Evolutionary conservation across 192 early-diverging fungal species (phyloP).

Genomic region (Allomyces javanicus): DNA sequence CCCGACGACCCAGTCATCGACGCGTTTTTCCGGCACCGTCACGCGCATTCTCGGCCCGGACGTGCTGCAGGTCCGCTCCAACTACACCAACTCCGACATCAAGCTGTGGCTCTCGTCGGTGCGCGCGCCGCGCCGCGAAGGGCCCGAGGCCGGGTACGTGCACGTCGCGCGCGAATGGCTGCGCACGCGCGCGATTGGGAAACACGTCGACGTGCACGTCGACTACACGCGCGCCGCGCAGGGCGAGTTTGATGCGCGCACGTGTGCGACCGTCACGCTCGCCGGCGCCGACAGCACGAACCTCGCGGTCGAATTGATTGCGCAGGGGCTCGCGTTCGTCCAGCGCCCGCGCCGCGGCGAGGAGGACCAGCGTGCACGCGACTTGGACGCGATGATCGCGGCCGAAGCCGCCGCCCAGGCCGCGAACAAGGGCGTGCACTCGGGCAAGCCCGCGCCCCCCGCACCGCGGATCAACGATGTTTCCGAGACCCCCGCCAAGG

Average conservation of each 20-base stretch:
- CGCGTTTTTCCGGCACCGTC: not conserved
- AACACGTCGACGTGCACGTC: not conserved
- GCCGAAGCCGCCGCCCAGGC: not conserved
- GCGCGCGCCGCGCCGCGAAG: not conserved
- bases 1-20: too few species aligned
- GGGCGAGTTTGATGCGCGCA: not conserved
- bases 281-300: not conserved
- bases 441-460: not conserved
- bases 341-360: not conserved
- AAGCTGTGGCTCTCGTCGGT: not conserved
- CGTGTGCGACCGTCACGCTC: not conserved
- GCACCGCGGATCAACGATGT: not conserved
- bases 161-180: not conserved
- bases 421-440: not conserved
- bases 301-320: not conserved
- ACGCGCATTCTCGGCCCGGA: not conserved
- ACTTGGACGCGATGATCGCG: not conserved
- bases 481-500: not conserved
- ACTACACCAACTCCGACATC: not conserved
- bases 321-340: not conserved
- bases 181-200: not conserved
- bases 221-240: not conserved
- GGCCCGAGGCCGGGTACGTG: not conserved
- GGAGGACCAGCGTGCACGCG: not conserved
- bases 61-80: not conserved